Evolutionary conservation across 345 rosid genomes (phyloP).

Genomic region (Gossypium australe): DNA sequence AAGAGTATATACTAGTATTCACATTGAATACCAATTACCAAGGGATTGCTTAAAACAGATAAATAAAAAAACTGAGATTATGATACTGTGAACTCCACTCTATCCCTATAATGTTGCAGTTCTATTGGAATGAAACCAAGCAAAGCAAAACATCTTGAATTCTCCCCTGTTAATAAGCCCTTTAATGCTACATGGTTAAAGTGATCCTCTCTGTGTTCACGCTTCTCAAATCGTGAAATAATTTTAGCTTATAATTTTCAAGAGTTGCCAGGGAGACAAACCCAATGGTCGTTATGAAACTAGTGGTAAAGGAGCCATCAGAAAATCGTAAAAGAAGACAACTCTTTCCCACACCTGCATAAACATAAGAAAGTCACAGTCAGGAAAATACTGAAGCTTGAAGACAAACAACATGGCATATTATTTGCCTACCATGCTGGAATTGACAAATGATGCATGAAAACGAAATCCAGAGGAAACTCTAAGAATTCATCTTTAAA

Average conservation of each 20-base stretch:
- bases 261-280: constrained; percentile 21
- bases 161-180: background rate
- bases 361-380: background rate
- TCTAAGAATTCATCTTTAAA: background rate
- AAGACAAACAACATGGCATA: background rate
- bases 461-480: background rate
- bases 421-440: background rate
- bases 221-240: background rate
- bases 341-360: constrained; percentile 88
- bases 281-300: constrained; percentile 95
- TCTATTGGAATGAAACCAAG: background rate
- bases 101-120: background rate
- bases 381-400: background rate
- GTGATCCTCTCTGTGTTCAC: constrained; percentile 2
- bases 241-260: background rate
- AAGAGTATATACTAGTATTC: background rate
- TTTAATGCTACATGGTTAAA: background rate
- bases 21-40: background rate
- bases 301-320: constrained; percentile 93
- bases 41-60: constrained; percentile 1
- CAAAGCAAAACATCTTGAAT: background rate
- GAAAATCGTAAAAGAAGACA: constrained; percentile 89
- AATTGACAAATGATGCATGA: background rate
- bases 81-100: background rate
- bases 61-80: background rate